A percentile compares a stretch with the other conserved stretches of the same genome.
phyloP scores from a whole-genome alignment of 371 early-diverging fungal genomes.

The Chytridiales sp. region DNA sequence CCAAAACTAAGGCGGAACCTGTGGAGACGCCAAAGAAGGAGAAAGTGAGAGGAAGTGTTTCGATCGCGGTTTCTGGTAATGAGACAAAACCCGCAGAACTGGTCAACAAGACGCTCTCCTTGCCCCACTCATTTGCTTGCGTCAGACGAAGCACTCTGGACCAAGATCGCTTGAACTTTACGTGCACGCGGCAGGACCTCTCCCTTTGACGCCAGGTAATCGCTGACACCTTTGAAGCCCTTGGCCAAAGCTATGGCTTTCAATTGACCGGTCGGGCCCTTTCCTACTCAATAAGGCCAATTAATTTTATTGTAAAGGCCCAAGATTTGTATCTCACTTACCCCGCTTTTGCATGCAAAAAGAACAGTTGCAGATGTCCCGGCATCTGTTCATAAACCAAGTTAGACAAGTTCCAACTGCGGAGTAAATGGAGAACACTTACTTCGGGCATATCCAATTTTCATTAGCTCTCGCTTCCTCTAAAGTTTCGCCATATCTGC shows the following conservation, averaged over 20 bases:
- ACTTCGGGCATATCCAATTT: conserved; percentile 52
- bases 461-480: conserved; percentile 18
- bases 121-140: no score
- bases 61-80: no score
- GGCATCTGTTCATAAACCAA: conserved; percentile 28
- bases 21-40: no score
- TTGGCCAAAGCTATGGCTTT: conserved; percentile 16
- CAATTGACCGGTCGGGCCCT: conserved; percentile 22
- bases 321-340: conserved; percentile 4
- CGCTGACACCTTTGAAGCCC: conserved; percentile 25
- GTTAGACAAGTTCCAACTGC: neutral
- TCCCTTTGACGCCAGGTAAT: conserved; percentile 22
- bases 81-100: no score
- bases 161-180: no score
- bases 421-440: neutral
- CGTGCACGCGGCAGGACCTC: conserved; percentile 4
- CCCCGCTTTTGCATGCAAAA: conserved; percentile 42
- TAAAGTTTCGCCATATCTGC: conserved; percentile 44
- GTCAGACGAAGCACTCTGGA: no score
- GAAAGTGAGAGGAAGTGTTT: no score
- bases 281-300: no score
- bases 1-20: no score
- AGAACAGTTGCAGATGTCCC: conserved; percentile 55
- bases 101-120: no score
- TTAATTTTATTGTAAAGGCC: no score